These are phyloP conservation scores for Coix lacrymajobi DNA, from an alignment of 176 grass and related monocot genomes.

Conservation along the genomic window DNA sequence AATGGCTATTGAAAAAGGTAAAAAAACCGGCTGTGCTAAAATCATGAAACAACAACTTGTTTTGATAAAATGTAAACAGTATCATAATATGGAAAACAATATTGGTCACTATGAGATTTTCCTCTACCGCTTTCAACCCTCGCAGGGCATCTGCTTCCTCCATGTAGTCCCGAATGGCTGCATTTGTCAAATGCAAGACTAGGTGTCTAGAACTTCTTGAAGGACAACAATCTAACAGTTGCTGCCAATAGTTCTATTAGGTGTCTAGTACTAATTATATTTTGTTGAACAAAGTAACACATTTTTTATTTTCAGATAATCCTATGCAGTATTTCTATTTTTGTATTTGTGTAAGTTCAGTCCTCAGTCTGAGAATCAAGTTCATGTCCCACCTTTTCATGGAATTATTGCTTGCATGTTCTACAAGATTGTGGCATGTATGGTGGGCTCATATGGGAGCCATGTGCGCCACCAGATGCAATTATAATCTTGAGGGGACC, in stretches of 20 bases:
- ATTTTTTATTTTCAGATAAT: background rate
- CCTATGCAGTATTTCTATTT: background rate
- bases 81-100: background rate
- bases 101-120: background rate
- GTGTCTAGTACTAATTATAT: background rate
- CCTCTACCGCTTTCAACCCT: background rate
- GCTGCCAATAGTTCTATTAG: background rate
- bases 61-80: background rate
- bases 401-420: constrained; percentile 39
- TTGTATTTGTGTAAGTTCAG: background rate
- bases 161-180: background rate
- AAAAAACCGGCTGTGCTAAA: background rate
- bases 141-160: background rate
- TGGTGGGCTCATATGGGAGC: constrained; percentile 31
- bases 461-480: constrained; percentile 44
- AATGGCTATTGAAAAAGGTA: background rate
- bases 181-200: background rate
- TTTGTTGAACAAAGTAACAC: background rate
- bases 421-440: constrained; percentile 28
- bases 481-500: constrained; percentile 34
- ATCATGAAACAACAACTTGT: background rate
- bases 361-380: background rate
- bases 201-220: background rate
- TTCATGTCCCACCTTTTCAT: constrained; percentile 10
- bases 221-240: background rate